Percentiles rank a stretch among this genome's conserved stretches.
These are phyloP conservation scores for Aspergillus versicolor DNA, from an alignment of 2,329 filamentous ascomycete genomes.

Conservation along the genomic window DNA sequence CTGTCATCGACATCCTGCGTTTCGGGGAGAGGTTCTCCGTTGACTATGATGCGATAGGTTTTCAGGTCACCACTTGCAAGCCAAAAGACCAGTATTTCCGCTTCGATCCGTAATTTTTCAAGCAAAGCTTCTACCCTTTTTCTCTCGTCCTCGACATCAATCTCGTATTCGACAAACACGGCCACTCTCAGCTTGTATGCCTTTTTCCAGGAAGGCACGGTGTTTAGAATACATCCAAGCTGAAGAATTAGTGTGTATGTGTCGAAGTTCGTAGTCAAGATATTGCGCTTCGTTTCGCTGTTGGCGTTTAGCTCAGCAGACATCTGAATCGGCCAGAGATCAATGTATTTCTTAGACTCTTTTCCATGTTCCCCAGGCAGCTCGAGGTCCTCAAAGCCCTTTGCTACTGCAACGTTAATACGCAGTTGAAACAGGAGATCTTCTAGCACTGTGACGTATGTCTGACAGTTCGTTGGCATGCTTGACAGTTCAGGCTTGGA, in stretches of 20 bases:
- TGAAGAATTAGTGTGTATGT: slow-evolving; percentile 87
- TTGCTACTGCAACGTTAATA: slow-evolving; percentile 81
- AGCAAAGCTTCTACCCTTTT: slow-evolving; percentile 70
- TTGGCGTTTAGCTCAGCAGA: slow-evolving; percentile 75
- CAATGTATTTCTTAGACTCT: slow-evolving; percentile 74
- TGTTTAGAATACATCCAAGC: slow-evolving; percentile 79
- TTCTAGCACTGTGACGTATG: slow-evolving; percentile 79
- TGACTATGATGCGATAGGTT: slow-evolving; percentile 76
- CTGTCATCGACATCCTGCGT: slow-evolving; percentile 57
- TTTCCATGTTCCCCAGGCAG: slow-evolving; percentile 61
- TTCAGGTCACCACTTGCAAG: slow-evolving; percentile 70
- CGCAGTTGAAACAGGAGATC: slow-evolving; percentile 75
- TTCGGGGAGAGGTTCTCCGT: slow-evolving; percentile 57
- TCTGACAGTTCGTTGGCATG: slow-evolving; percentile 66
- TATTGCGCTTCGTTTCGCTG: slow-evolving; percentile 60
- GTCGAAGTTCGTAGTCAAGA: slow-evolving; percentile 86
- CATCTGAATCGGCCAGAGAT: slow-evolving; percentile 93
- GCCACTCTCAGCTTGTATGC: slow-evolving; percentile 72
- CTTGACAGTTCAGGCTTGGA: slow-evolving; percentile 70
- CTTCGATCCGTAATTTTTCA: slow-evolving; percentile 78
- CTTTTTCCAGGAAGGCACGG: slow-evolving; percentile 76
- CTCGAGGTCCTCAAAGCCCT: slow-evolving; percentile 75
- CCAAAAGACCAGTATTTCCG: slow-evolving; percentile 77
- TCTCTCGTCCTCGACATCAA: slow-evolving; percentile 76
- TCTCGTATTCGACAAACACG: slow-evolving; percentile 87